These are phyloP conservation scores for Arthrobotrys iridis DNA, from an alignment of 2,329 filamentous ascomycete species.

Conservation along the genomic window DNA sequence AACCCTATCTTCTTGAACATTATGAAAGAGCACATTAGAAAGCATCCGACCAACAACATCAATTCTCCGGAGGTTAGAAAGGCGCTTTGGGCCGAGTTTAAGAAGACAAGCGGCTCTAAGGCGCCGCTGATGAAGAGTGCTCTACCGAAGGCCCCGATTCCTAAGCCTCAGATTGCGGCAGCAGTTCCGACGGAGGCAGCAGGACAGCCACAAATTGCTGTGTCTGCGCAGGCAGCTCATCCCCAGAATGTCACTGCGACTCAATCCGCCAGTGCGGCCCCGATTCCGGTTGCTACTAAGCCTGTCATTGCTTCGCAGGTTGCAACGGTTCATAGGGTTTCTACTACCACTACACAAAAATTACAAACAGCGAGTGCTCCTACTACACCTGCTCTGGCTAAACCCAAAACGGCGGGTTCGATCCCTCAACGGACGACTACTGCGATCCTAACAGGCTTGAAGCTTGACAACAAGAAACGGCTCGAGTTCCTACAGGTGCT, in stretches of 20 bases:
- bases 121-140: not conserved
- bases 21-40: constrained; percentile 32
- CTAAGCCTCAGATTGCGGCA: not conserved
- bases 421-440: constrained; percentile 11
- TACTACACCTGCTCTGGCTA: not conserved
- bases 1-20: constrained; percentile 41
- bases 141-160: constrained; percentile 6
- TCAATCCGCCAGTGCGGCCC: not conserved
- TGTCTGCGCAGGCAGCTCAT: not conserved
- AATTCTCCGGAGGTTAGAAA: constrained; percentile 42
- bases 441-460: constrained; percentile 16
- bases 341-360: constrained; percentile 10
- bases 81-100: constrained; percentile 38
- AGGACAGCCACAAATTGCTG: not conserved
- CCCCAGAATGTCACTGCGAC: not conserved
- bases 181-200: not conserved
- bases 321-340: not conserved
- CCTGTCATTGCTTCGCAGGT: not conserved
- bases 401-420: not conserved
- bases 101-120: constrained; percentile 24
- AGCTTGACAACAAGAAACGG: constrained; percentile 17
- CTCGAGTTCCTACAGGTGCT: constrained; percentile 37
- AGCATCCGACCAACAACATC: constrained; percentile 33
- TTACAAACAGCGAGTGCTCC: not conserved
- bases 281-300: constrained; percentile 4